Evolutionary conservation across 1,284 basidiomycete genomes (phyloP).

Genomic region (Microstroma glucosiphilum): DNA sequence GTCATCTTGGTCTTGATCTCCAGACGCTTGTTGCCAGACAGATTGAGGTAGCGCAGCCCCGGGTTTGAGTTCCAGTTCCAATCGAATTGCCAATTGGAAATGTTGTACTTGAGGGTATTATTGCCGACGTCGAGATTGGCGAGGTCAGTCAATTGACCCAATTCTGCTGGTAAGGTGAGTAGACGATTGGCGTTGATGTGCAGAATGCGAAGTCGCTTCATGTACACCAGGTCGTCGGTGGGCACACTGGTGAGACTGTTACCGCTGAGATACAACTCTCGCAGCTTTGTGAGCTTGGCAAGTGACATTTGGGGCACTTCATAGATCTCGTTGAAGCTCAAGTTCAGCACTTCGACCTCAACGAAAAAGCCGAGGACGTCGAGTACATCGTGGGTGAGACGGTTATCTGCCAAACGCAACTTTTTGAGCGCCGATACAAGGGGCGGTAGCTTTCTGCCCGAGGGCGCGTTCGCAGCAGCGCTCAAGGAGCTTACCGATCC

Average conservation of each 20-base stretch:
- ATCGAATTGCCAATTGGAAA: slow-evolving; percentile 97
- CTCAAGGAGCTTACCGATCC: slow-evolving; percentile 6
- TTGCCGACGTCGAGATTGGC: slow-evolving; percentile 86
- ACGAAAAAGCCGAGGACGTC: slow-evolving; percentile 65
- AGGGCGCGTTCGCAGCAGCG: slow-evolving; percentile 17
- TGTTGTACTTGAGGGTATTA: slow-evolving; percentile 93
- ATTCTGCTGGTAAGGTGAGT: slow-evolving; percentile 82
- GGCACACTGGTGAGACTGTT: slow-evolving; percentile 87
- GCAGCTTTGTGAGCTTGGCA: slow-evolving; percentile 62
- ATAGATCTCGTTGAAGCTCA: slow-evolving; percentile 92
- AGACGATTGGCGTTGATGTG: slow-evolving; percentile 92
- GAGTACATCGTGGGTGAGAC: slow-evolving; percentile 74
- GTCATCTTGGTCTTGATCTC: slow-evolving; percentile 66
- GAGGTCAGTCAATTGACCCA: slow-evolving; percentile 74
- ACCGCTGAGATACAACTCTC: slow-evolving; percentile 86
- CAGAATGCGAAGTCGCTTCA: slow-evolving; percentile 53
- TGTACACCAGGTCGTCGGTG: slow-evolving; percentile 55
- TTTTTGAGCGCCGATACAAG: slow-evolving; percentile 68
- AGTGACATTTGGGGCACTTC: slow-evolving; percentile 71
- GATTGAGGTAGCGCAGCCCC: slow-evolving; percentile 79
- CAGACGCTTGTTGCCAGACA: slow-evolving; percentile 80
- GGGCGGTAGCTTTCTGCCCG: slow-evolving; percentile 55
- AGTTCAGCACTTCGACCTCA: slow-evolving; percentile 65
- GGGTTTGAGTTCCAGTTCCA: slow-evolving; percentile 99
- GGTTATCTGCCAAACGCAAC: slow-evolving; percentile 85